Percentiles rank a stretch among this genome's conserved stretches.
Conservation (phyloP, 805 yeast species). For the Candida nanaspora region DNA sequence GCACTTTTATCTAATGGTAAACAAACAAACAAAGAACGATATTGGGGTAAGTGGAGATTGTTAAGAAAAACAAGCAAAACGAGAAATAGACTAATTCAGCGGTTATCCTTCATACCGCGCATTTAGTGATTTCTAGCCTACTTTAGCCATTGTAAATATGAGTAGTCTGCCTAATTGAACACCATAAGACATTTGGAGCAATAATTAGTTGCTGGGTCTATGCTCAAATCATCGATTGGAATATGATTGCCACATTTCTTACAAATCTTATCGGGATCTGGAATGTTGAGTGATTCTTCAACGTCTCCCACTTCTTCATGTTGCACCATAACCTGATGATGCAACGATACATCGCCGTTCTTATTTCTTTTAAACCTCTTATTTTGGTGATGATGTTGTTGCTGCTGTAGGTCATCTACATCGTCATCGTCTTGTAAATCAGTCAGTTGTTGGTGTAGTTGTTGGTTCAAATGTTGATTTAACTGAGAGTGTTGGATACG, state of each 20-base stretch:
- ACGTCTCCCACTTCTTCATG: constrained; percentile 5
- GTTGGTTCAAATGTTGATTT: constrained; percentile 24
- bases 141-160: not conserved
- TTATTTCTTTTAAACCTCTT: too few relatives aligned
- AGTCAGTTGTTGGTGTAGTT: constrained; percentile 11
- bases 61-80: too few relatives aligned
- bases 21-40: too few relatives aligned
- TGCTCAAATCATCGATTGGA: constrained; percentile 20
- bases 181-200: constrained; percentile 18
- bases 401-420: too few relatives aligned
- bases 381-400: too few relatives aligned
- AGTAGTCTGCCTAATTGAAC: not conserved
- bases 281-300: constrained; percentile 14
- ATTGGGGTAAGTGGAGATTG: too few relatives aligned
- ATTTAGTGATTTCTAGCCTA: not conserved
- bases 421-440: constrained; percentile 2
- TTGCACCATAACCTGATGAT: too few relatives aligned
- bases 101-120: too few relatives aligned
- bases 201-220: constrained; percentile 19
- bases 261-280: constrained; percentile 21
- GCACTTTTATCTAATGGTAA: too few relatives aligned
- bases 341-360: too few relatives aligned
- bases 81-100: too few relatives aligned
- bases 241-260: constrained; percentile 19
- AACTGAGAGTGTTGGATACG: constrained; percentile 22